phyloP scores from a whole-genome alignment of 2,329 filamentous ascomycete species.

The Aspergillus jensenii region DNA sequence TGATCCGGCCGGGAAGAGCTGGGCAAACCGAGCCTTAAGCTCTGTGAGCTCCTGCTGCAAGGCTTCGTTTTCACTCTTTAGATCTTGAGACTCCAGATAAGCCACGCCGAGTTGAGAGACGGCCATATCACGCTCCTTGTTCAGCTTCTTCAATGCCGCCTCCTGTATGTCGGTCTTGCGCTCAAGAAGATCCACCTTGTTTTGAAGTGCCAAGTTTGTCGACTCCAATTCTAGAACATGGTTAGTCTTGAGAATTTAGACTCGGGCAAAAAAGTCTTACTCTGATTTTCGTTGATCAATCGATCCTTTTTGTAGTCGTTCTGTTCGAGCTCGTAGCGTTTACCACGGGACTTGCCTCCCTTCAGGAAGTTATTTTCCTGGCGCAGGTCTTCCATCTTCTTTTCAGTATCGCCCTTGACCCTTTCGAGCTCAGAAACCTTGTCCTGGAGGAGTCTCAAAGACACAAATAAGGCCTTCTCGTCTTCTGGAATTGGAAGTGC shows the following conservation, averaged over 20 bases:
- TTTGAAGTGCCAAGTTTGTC: slow-evolving; percentile 54
- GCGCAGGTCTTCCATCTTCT: slow-evolving; percentile 52
- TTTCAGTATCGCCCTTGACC: slow-evolving; percentile 53
- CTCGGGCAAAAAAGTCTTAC: slow-evolving; percentile 25
- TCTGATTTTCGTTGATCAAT: slow-evolving; percentile 37
- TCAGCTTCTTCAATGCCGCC: slow-evolving; percentile 54
- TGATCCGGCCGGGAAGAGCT: slow-evolving; percentile 21
- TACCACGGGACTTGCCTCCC: slow-evolving; percentile 37
- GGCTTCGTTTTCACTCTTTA: slow-evolving; percentile 41
- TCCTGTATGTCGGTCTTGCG: slow-evolving; percentile 56
- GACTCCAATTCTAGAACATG: slow-evolving; percentile 47
- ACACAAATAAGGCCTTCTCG: slow-evolving; percentile 63
- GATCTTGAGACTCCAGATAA: slow-evolving; percentile 52
- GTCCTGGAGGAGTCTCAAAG: slow-evolving; percentile 58
- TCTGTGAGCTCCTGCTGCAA: slow-evolving; percentile 39
- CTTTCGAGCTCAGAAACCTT: slow-evolving; percentile 57
- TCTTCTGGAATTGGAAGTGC: slow-evolving; percentile 59
- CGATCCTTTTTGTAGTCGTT: slow-evolving; percentile 39
- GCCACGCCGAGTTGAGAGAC: slow-evolving; percentile 58
- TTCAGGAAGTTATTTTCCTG: slow-evolving; percentile 53
- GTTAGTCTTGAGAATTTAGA: slow-evolving; percentile 23
- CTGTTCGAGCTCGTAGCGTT: slow-evolving; percentile 45
- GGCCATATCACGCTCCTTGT: slow-evolving; percentile 57
- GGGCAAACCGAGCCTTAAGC: slow-evolving; percentile 37
- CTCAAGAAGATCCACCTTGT: slow-evolving; percentile 55